Evolutionary conservation across 1,284 basidiomycete species (phyloP).

Genomic region (Trametes versicolor): DNA sequence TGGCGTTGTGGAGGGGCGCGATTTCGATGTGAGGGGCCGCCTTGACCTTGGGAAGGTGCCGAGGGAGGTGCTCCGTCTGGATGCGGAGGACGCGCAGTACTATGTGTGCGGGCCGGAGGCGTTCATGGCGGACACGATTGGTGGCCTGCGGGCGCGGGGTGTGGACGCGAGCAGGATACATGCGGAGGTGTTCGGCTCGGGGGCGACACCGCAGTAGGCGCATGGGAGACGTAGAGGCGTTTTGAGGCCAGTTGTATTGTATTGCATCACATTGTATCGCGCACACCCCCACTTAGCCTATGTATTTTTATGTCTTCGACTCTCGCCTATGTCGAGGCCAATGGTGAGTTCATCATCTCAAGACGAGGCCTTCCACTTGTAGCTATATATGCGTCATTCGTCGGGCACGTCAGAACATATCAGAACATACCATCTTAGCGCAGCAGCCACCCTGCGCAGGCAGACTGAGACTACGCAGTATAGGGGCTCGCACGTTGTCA

Average conservation of each 20-base stretch:
- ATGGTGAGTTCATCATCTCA: too few relatives aligned
- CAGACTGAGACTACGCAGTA: too few relatives aligned
- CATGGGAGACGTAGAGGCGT: background rate
- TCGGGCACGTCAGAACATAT: too few relatives aligned
- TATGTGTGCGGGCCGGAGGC: constrained; percentile 40
- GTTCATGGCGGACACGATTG: constrained; percentile 37
- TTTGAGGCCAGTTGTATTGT: background rate
- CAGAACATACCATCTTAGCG: too few relatives aligned
- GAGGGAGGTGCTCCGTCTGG: constrained; percentile 27
- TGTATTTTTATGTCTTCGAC: too few relatives aligned
- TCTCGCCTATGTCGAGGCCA: too few relatives aligned
- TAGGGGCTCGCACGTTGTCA: too few relatives aligned
- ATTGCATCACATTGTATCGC: background rate
- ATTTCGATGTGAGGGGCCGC: constrained; percentile 36
- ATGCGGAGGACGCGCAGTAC: constrained; percentile 35
- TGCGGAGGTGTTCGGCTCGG: constrained; percentile 39
- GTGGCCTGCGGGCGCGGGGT: constrained; percentile 31
- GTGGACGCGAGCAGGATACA: constrained; percentile 34
- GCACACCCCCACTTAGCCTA: background rate
- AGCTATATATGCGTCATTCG: too few relatives aligned
- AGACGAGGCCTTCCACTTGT: too few relatives aligned
- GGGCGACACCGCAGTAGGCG: constrained; percentile 26
- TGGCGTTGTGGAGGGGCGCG: constrained; percentile 27
- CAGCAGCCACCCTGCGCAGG: too few relatives aligned
- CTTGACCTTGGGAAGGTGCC: constrained; percentile 32